Conservation (phyloP, 192 early-diverging fungal species). For the Rhizoclosmatium globosum region DNA sequence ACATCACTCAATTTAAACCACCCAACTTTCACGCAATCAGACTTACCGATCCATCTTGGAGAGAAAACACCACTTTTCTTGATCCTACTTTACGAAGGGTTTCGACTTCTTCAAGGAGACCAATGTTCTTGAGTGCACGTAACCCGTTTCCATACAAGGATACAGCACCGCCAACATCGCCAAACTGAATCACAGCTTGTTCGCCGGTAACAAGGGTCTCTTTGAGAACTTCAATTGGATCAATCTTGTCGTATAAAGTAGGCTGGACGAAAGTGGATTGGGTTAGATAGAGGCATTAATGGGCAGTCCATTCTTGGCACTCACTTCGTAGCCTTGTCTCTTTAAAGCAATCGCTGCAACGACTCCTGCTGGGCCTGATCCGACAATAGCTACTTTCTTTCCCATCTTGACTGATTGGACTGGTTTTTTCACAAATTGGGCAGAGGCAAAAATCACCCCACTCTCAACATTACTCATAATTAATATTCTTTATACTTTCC, state of each 20-base stretch:
- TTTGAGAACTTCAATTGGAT: background rate
- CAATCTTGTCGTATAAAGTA: constrained; percentile 14
- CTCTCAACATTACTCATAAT: no score
- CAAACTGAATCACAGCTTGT: background rate
- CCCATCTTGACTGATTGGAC: background rate
- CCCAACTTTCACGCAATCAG: background rate
- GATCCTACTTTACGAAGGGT: background rate
- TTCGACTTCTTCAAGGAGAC: background rate
- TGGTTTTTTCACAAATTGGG: no score
- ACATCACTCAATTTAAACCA: background rate
- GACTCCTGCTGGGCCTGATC: background rate
- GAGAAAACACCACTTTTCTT: background rate
- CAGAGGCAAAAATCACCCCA: no score
- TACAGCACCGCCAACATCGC: constrained; percentile 7
- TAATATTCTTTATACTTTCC: no score
- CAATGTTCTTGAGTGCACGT: background rate
- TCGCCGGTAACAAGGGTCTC: background rate
- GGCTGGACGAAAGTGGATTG: background rate
- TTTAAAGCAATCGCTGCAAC: background rate
- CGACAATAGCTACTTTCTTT: background rate
- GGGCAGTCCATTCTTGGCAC: no score
- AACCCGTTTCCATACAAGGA: constrained; percentile 12
- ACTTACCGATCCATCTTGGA: constrained; percentile 1
- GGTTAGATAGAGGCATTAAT: no score
- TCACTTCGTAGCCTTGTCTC: constrained; percentile 1